A percentile compares a stretch with the other conserved stretches of the same genome.
Conservation (phyloP, 1,284 basidiomycete species). For the Pisolithus thermaeus region DNA sequence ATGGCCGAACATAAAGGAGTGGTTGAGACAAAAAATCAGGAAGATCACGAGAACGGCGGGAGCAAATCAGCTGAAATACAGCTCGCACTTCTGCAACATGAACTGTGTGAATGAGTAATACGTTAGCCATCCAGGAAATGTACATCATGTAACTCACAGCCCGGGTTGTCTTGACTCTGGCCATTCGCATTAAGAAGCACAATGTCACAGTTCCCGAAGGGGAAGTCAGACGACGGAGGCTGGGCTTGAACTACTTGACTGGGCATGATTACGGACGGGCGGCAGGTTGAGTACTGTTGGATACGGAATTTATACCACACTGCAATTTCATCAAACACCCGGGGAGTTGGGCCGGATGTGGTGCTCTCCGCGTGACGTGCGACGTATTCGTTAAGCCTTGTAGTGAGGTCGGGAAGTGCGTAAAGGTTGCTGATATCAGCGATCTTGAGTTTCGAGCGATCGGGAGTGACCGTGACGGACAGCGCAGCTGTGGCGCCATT, state of each 20-base stretch:
- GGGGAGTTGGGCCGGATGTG: too few relatives aligned
- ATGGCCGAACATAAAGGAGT: too few relatives aligned
- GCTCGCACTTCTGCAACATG: too few relatives aligned
- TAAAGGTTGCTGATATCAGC: too few relatives aligned
- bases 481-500: too few relatives aligned
- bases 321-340: not conserved
- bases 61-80: too few relatives aligned
- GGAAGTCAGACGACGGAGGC: not conserved
- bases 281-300: not conserved
- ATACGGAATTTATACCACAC: not conserved
- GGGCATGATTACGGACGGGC: not conserved
- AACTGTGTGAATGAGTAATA: not conserved
- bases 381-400: not conserved
- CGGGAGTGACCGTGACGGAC: too few relatives aligned
- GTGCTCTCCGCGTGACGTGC: not conserved
- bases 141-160: not conserved
- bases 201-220: not conserved
- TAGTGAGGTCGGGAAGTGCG: too few relatives aligned
- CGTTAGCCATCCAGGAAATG: not conserved
- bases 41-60: too few relatives aligned
- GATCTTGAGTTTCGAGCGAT: too few relatives aligned
- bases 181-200: not conserved
- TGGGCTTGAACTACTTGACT: not conserved
- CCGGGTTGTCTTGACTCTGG: not conserved
- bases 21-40: too few relatives aligned